A percentile compares a stretch with the other conserved stretches of the same genome.
These are phyloP conservation scores for Dissophora ornata DNA, from an alignment of 192 early-diverging fungal genomes.

Conservation along the genomic window DNA sequence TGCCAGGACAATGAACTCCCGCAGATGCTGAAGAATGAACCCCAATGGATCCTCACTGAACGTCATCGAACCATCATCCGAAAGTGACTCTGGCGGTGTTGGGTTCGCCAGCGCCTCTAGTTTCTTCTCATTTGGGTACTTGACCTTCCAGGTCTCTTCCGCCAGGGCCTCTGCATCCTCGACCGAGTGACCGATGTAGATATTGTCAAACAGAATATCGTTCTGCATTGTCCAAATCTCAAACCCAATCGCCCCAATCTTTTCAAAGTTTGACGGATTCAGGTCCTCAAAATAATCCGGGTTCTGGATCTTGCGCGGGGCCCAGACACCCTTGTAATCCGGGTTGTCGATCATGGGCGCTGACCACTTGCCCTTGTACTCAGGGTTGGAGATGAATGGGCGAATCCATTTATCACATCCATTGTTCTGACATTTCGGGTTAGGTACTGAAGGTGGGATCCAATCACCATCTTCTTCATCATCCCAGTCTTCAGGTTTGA, in stretches of 20 bases:
- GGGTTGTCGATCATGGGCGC: conserved; percentile 91
- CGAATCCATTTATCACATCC: conserved; percentile 86
- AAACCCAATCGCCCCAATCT: conserved; percentile 87
- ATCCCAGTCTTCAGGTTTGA: conserved; percentile 92
- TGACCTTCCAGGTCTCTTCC: conserved; percentile 81
- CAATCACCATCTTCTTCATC: conserved; percentile 96
- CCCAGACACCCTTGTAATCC: conserved; percentile 90
- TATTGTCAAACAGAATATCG: conserved; percentile 90
- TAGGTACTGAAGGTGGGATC: conserved; percentile 79
- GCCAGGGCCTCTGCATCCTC: conserved; percentile 77
- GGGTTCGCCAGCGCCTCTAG: conserved; percentile 62
- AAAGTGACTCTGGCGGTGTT: conserved; percentile 1
- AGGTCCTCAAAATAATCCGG: conserved; percentile 87
- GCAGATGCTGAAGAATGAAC: conserved; percentile 32
- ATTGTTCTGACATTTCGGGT: conserved; percentile 80
- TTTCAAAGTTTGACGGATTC: conserved; percentile 78
- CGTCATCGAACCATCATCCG: not conserved
- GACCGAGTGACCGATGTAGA: conserved; percentile 83
- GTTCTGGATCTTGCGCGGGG: conserved; percentile 86
- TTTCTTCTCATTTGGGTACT: conserved; percentile 75
- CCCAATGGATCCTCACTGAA: conserved; percentile 55
- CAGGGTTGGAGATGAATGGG: conserved; percentile 86
- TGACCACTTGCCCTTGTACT: conserved; percentile 91
- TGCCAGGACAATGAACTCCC: conserved; percentile 46
- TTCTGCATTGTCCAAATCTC: conserved; percentile 96